Conservation (phyloP, 2,329 filamentous ascomycete species). For the Cladosporium oxysporum region DNA sequence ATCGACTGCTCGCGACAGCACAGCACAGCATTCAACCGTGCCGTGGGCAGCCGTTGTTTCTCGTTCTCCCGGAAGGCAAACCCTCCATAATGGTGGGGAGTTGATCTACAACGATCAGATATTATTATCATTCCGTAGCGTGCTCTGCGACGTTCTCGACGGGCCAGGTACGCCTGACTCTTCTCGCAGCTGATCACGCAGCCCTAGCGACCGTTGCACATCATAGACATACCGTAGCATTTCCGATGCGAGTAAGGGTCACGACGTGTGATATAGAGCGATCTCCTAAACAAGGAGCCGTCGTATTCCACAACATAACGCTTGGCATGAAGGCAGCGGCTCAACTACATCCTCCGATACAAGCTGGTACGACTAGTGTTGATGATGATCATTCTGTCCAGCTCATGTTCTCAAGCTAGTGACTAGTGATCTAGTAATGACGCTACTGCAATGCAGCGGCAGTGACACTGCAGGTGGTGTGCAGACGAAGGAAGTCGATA, state of each 20-base stretch:
- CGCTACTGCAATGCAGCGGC: not conserved
- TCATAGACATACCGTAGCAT: not conserved
- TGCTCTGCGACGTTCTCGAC: not conserved
- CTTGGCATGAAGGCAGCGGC: not conserved
- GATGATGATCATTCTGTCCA: not conserved
- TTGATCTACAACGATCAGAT: not conserved
- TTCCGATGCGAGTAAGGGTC: not conserved
- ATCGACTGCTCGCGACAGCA: not conserved
- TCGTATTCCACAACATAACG: not conserved
- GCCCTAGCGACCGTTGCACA: not conserved
- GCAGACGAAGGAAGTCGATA: not conserved
- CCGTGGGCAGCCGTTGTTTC: not conserved
- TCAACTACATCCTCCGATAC: not conserved
- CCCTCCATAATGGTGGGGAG: not conserved
- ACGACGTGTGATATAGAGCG: not conserved
- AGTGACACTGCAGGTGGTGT: not conserved
- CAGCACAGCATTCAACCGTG: not conserved
- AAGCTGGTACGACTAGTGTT: not conserved
- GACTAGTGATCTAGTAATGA: not conserved
- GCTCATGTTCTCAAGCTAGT: not conserved
- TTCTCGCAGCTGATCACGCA: not conserved
- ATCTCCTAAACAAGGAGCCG: not conserved
- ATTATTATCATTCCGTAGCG: not conserved
- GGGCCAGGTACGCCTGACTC: not conserved
- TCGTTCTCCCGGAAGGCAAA: not conserved